phyloP scores from a whole-genome alignment of 2,329 filamentous ascomycete genomes.

The Penicillium sclerotigenum region DNA sequence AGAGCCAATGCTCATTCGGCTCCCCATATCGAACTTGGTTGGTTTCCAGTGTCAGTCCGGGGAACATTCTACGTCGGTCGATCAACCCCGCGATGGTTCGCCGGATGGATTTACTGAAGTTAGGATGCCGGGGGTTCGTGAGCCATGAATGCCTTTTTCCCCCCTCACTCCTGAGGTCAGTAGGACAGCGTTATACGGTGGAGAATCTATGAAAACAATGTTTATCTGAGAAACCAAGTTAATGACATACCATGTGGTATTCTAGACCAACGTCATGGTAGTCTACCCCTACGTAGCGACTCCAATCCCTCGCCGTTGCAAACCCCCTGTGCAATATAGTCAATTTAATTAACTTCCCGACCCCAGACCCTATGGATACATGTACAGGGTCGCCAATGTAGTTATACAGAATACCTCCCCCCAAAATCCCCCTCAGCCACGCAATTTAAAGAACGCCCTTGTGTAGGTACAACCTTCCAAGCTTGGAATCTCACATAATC shows the following conservation, averaged over 20 bases:
- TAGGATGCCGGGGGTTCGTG: background rate
- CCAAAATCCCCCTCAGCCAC: background rate
- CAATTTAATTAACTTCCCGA: background rate
- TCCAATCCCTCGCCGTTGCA: background rate
- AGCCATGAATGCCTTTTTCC: background rate
- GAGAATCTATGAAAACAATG: background rate
- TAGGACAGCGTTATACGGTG: background rate
- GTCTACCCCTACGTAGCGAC: background rate
- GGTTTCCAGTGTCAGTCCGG: background rate
- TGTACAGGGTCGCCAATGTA: background rate
- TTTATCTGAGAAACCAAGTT: background rate
- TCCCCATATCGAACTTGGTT: background rate
- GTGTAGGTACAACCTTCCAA: background rate
- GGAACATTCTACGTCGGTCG: background rate
- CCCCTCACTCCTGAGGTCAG: background rate
- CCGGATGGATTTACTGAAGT: background rate
- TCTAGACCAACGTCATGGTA: background rate
- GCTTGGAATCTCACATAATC: background rate
- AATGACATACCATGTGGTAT: background rate
- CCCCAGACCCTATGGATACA: background rate
- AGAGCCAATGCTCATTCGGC: no score
- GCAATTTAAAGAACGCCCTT: background rate
- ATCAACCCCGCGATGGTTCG: background rate
- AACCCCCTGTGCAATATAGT: background rate
- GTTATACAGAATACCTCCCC: background rate